Evolutionary conservation across 139 green algal species (phyloP), one percentile per base, ranked within the genome.

Genomic region (Micromonas commoda): DNA sequence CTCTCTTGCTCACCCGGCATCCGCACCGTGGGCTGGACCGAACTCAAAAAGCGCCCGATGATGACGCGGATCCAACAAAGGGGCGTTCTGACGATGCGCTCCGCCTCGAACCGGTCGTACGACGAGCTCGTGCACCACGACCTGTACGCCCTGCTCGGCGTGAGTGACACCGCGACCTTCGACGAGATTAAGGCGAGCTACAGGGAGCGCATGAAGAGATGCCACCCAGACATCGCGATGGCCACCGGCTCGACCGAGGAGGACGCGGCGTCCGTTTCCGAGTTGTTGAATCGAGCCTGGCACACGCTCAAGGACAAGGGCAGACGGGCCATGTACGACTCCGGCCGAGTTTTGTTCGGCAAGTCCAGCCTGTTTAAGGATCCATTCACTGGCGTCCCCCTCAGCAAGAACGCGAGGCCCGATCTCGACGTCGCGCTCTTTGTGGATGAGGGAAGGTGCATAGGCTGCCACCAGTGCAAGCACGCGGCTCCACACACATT

Each of bases 361-460:
- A 16, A 57, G 9, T 16, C 16, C 45, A 23, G 9, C 45, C 45
- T 57, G 9, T 57, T 57, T 16, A 57, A 16, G 9, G 45, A 57
- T 16, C 45, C 9, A 9, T 57, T 57, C 45, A 16, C 9, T 16
- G 45, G 45, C 9, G 16, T 16, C 9, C 45, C 45, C 9, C 45
- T 57, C 45, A 23, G 9, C 9, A 57, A 57, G 45, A 57, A 57
- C 45, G 45, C 45, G 45, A 9, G 45, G 45, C 45, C 45, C 9
- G 45, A 57, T 16, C 9, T 57, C 45, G 45, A 57, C 45, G 45
- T 57, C 45, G 45, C 45, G 45, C 45, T 83, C 28, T 83, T 83
- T 51, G 79, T 83, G 13, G 81, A 85, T 57, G 81, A 85, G 81
- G 57, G 45, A 24, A 28, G 16, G 3, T 85, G 81, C 76, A 85